phyloP scores from a whole-genome alignment of 2,329 filamentous ascomycete genomes.

The Rhexocercosporidium sp. region DNA sequence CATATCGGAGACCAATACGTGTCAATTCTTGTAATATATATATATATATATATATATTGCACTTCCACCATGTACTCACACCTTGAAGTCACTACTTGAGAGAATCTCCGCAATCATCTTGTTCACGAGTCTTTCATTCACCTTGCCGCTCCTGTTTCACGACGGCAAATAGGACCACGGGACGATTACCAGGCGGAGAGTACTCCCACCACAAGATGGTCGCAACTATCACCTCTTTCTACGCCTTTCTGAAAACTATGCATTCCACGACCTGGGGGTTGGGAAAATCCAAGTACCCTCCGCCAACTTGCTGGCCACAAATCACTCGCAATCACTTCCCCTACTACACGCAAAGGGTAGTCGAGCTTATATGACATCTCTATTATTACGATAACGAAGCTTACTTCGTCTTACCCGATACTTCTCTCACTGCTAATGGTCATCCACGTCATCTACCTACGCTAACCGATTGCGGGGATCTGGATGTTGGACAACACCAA shows the following conservation, averaged over 20 bases:
- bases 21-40: too few species aligned
- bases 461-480: background rate
- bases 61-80: too few species aligned
- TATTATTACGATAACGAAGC: background rate
- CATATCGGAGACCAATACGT: too few species aligned
- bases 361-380: background rate
- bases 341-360: background rate
- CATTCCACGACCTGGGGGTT: background rate
- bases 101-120: too few species aligned
- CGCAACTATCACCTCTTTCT: background rate
- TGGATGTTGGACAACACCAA: too few species aligned
- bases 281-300: background rate
- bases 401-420: background rate
- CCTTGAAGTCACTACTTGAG: too few species aligned
- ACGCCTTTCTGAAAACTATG: background rate
- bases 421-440: background rate
- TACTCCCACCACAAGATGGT: background rate
- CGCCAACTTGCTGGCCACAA: background rate
- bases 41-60: too few species aligned
- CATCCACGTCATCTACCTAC: background rate
- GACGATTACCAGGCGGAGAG: too few species aligned
- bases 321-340: background rate
- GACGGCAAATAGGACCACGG: too few species aligned
- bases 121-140: too few species aligned
- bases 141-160: too few species aligned